Conservation (phyloP, 768 basidiomycete species). For the Gloeostereum incarnatum region DNA sequence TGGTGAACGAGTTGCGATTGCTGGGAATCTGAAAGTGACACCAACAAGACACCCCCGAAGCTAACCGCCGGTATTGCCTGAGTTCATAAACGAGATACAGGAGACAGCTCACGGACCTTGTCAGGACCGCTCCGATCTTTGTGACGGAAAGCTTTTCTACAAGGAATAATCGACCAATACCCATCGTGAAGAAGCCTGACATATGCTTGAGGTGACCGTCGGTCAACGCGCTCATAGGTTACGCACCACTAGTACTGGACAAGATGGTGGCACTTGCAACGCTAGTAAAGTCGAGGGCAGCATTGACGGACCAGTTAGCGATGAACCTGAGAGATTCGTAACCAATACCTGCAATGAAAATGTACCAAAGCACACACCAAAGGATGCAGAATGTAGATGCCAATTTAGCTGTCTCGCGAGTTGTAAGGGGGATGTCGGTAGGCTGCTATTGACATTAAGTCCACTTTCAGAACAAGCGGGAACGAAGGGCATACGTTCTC, state of each 20-base stretch:
- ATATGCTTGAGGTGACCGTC: not conserved
- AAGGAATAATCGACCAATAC: constrained; percentile 68
- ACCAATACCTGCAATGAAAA: not conserved
- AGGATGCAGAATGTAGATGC: constrained; percentile 77
- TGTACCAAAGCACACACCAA: constrained; percentile 34
- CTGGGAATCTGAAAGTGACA: constrained; percentile 86
- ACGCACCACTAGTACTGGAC: constrained; percentile 80
- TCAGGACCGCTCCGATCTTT: constrained; percentile 71
- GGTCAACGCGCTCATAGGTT: not conserved
- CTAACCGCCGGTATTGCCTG: constrained; percentile 23
- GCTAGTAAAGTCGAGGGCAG: constrained; percentile 76
- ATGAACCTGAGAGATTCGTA: constrained; percentile 38
- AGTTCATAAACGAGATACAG: not conserved
- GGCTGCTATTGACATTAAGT: not conserved
- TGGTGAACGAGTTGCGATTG: too few relatives aligned
- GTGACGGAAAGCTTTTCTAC: constrained; percentile 69
- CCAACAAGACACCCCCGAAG: constrained; percentile 76
- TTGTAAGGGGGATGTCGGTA: constrained; percentile 34
- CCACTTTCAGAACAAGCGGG: not conserved
- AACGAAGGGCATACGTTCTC: not conserved
- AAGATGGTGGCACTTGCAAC: constrained; percentile 93
- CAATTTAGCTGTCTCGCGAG: constrained; percentile 64
- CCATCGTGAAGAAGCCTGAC: constrained; percentile 88
- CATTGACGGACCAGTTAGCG: constrained; percentile 90
- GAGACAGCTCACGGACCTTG: constrained; percentile 45